Conservation (phyloP, 2,329 filamentous ascomycete species). For the Fusarium ramigenum region DNA sequence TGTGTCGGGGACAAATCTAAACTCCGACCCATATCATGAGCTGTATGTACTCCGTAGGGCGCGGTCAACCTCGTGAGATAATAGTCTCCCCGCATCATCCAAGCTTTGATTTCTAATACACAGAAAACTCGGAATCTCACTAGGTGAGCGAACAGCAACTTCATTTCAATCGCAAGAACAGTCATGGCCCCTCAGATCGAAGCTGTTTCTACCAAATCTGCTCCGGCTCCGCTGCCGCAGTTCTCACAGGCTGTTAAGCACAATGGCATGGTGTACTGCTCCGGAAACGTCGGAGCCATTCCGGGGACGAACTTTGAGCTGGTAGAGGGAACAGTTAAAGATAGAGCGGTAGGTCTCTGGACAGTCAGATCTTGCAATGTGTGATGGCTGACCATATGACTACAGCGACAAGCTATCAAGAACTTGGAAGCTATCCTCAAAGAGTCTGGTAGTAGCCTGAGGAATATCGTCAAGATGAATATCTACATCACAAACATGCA, state of each 20-base stretch:
- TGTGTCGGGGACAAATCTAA: neutral
- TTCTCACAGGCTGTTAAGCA: slow-evolving; percentile 69
- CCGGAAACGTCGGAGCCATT: slow-evolving; percentile 68
- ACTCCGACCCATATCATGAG: neutral
- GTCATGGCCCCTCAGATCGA: neutral
- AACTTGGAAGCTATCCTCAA: slow-evolving; percentile 58
- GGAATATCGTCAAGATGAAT: slow-evolving; percentile 73
- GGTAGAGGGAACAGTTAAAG: slow-evolving; percentile 58
- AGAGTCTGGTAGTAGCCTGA: slow-evolving; percentile 66
- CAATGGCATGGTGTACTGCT: slow-evolving; percentile 77
- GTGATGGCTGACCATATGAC: neutral
- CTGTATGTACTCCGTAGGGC: neutral
- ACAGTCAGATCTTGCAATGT: neutral
- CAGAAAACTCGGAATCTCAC: neutral
- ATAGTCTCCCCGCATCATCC: neutral
- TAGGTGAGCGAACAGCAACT: neutral
- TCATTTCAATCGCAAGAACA: neutral
- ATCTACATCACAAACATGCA: slow-evolving; percentile 73
- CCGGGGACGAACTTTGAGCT: slow-evolving; percentile 59
- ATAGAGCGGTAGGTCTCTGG: neutral
- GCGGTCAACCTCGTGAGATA: neutral
- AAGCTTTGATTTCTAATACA: neutral
- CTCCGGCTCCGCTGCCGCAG: slow-evolving; percentile 53
- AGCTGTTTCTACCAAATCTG: slow-evolving; percentile 6
- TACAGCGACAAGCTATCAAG: slow-evolving; percentile 3